A percentile compares a stretch with the other conserved stretches of the same genome.
Conservation (phyloP, 1,284 basidiomycete genomes). For the Caloboletus firmus region DNA sequence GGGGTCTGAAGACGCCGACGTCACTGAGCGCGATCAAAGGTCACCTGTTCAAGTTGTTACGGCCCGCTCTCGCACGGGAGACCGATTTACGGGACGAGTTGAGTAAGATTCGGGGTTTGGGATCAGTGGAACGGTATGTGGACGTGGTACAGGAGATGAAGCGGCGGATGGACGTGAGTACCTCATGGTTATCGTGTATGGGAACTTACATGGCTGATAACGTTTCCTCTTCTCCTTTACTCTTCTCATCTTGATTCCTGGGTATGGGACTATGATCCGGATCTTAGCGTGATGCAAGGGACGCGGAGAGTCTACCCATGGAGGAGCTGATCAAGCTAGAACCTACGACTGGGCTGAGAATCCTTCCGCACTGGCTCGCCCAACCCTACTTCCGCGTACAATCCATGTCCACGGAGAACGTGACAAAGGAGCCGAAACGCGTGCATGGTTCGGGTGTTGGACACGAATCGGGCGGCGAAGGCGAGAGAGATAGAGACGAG, state of each 20-base stretch:
- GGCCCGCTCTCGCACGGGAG: constrained; percentile 71
- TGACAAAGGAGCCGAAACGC: constrained; percentile 13
- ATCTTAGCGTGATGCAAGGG: constrained; percentile 45
- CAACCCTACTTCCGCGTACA: constrained; percentile 55
- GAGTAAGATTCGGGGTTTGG: constrained; percentile 53
- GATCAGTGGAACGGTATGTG: constrained; percentile 45
- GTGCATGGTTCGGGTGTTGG: background rate
- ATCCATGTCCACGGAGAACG: background rate
- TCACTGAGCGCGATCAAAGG: constrained; percentile 80
- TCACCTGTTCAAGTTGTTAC: constrained; percentile 91
- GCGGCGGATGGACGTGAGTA: constrained; percentile 59
- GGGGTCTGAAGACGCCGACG: constrained; percentile 70
- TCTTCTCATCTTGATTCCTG: background rate
- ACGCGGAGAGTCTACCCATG: constrained; percentile 37
- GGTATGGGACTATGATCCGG: background rate
- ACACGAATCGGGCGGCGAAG: background rate
- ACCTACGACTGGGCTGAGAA: constrained; percentile 51
- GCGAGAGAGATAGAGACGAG: background rate
- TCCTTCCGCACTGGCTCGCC: constrained; percentile 80
- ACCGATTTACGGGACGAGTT: constrained; percentile 73
- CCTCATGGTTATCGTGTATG: background rate
- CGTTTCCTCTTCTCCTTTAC: background rate
- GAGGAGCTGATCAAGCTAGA: constrained; percentile 52
- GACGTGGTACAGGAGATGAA: constrained; percentile 69
- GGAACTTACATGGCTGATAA: background rate